These are phyloP conservation scores for Albophoma yamanashiensis DNA, from an alignment of 2,329 filamentous ascomycete species.

Conservation along the genomic window DNA sequence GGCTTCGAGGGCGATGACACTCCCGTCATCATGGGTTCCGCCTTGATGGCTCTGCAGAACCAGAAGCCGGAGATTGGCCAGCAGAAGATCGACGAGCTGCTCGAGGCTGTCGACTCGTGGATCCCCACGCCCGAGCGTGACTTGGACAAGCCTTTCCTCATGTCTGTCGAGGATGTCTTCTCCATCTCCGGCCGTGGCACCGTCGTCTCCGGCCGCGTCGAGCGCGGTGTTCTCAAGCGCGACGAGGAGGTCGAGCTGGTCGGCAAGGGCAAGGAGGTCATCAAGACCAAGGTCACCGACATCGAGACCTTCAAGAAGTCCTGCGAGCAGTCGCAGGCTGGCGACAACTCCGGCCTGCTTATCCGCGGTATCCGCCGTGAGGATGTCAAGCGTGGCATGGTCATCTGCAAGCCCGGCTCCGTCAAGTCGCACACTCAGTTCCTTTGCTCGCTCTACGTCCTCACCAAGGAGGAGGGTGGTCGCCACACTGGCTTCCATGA, in stretches of 20 bases:
- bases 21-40: slow-evolving; percentile 93
- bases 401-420: slow-evolving; percentile 71
- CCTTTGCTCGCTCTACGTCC: slow-evolving; percentile 90
- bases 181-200: slow-evolving; percentile 90
- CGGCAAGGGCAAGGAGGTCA: slow-evolving; percentile 67
- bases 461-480: slow-evolving; percentile 96
- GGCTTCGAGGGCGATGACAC: slow-evolving; percentile 98
- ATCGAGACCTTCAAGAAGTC: slow-evolving; percentile 99
- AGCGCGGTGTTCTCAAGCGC: slow-evolving; percentile 89
- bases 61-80: slow-evolving; percentile 79
- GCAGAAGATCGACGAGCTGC: slow-evolving; percentile 81
- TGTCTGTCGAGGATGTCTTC: slow-evolving; percentile 93
- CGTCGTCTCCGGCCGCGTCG: slow-evolving; percentile 91
- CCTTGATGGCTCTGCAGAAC: slow-evolving; percentile 84
- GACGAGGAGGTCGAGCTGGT: slow-evolving; percentile 92
- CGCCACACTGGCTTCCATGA: slow-evolving; percentile 90
- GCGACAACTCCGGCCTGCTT: slow-evolving; percentile 96
- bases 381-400: slow-evolving; percentile 91
- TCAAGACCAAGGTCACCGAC: slow-evolving; percentile 99
- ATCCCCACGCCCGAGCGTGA: slow-evolving; percentile 93
- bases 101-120: slow-evolving; percentile 85
- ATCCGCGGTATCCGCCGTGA: slow-evolving; percentile 94
- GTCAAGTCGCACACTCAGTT: slow-evolving; percentile 87
- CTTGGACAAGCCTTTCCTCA: slow-evolving; percentile 96
- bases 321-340: slow-evolving; percentile 89